Evolutionary conservation across 768 basidiomycete species (phyloP).

Genomic region (Dioszegia aurantiaca): DNA sequence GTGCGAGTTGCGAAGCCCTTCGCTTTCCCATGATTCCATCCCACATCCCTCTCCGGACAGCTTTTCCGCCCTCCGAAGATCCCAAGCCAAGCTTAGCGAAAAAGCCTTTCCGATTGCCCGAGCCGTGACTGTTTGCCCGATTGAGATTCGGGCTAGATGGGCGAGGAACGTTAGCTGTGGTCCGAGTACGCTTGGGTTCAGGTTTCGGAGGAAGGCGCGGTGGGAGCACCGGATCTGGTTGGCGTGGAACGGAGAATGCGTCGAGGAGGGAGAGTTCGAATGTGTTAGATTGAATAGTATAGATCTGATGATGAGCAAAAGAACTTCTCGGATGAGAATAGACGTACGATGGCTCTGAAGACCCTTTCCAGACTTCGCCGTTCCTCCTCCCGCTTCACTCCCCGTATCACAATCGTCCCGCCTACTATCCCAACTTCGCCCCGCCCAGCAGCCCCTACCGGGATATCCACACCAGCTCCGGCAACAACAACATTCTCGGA

Average conservation of each 20-base stretch:
- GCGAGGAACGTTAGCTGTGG: slow-evolving; percentile 8
- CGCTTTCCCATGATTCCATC: slow-evolving; percentile 6
- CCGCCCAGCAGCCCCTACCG: slow-evolving; percentile 8
- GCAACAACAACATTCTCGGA: slow-evolving; percentile 17
- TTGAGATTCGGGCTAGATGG: not conserved
- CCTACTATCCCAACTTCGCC: slow-evolving; percentile 29
- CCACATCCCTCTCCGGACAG: slow-evolving; percentile 14
- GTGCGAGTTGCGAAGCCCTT: not conserved
- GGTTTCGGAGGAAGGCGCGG: slow-evolving; percentile 26
- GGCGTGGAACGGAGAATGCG: slow-evolving; percentile 34
- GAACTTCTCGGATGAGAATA: not conserved
- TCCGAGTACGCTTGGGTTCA: slow-evolving; percentile 25
- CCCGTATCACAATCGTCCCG: slow-evolving; percentile 35
- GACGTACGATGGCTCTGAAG: slow-evolving; percentile 32
- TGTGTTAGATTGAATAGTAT: slow-evolving; percentile 32
- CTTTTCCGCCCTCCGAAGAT: not conserved
- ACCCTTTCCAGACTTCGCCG: slow-evolving; percentile 27
- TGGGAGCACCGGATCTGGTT: slow-evolving; percentile 22
- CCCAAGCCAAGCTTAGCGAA: not conserved
- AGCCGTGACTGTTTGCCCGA: not conserved
- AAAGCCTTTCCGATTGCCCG: slow-evolving; percentile 6
- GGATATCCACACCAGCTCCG: slow-evolving; percentile 31
- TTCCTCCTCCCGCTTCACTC: slow-evolving; percentile 23
- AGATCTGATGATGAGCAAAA: slow-evolving; percentile 26
- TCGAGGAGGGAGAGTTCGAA: slow-evolving; percentile 41